These are phyloP conservation scores for Lophium mytilinum DNA, from an alignment of 495 filamentous ascomycete genomes.

Conservation along the genomic window DNA sequence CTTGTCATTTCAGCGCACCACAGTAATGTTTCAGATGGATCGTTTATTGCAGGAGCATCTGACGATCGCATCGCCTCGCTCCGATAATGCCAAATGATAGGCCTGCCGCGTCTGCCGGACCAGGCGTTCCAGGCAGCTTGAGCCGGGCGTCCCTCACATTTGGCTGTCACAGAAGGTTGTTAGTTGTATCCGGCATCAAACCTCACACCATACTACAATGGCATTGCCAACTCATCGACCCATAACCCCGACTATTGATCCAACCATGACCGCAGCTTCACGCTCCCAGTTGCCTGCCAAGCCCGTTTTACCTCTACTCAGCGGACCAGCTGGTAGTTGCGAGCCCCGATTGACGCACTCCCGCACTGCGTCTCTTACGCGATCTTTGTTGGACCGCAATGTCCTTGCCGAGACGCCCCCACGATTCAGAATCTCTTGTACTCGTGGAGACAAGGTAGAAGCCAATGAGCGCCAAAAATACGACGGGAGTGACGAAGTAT, in stretches of 20 bases:
- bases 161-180: background rate
- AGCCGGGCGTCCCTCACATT: background rate
- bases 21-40: conserved; percentile 13
- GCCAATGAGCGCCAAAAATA: conserved; percentile 90
- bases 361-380: conserved; percentile 65
- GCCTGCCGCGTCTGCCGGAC: background rate
- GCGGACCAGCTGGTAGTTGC: conserved; percentile 47
- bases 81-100: background rate
- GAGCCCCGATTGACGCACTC: conserved; percentile 75
- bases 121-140: conserved; percentile 1
- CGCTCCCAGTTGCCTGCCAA: conserved; percentile 66
- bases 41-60: conserved; percentile 25
- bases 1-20: conserved; percentile 13
- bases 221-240: conserved; percentile 34
- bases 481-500: conserved; percentile 77
- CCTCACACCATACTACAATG: background rate
- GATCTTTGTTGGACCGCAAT: conserved; percentile 64
- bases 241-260: conserved; percentile 53
- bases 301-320: conserved; percentile 32
- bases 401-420: conserved; percentile 80
- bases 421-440: conserved; percentile 71
- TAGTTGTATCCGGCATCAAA: background rate
- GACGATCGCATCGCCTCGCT: background rate
- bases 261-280: conserved; percentile 92
- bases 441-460: conserved; percentile 62